phyloP scores from a whole-genome alignment of 1,284 basidiomycete species.

The Ganoderma multipileum region DNA sequence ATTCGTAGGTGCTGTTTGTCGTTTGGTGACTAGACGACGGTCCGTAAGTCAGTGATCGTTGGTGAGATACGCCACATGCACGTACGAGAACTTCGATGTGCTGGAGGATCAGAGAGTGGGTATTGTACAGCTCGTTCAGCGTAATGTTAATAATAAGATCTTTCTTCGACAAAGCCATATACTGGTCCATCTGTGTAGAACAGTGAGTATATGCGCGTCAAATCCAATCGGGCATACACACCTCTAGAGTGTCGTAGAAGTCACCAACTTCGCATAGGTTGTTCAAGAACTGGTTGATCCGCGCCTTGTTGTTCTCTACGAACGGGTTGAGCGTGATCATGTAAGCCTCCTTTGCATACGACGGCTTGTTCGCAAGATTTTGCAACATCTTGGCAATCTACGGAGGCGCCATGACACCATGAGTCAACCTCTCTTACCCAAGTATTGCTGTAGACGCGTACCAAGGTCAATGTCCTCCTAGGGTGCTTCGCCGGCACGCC shows the following conservation, averaged over 20 bases:
- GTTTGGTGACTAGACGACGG: constrained; percentile 80
- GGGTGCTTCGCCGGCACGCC: constrained; percentile 97
- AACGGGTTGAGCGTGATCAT: constrained; percentile 99
- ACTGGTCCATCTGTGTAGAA: constrained; percentile 92
- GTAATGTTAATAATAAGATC: constrained; percentile 98
- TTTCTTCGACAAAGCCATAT: constrained; percentile 99
- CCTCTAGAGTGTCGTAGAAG: constrained; percentile 99
- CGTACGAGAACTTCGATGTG: constrained; percentile 94
- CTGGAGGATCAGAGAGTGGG: constrained; percentile 92
- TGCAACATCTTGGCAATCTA: constrained; percentile 99
- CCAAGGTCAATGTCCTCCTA: constrained; percentile 92
- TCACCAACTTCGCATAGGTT: constrained; percentile 98
- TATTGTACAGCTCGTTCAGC: constrained; percentile 99
- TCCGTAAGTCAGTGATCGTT: constrained; percentile 14
- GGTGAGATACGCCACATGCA: constrained; percentile 19
- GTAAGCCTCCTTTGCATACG: constrained; percentile 96
- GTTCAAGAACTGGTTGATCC: constrained; percentile 98
- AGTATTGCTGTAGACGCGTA: constrained; percentile 44
- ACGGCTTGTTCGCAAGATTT: constrained; percentile 98
- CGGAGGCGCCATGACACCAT: constrained; percentile 15
- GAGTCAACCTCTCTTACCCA: not conserved
- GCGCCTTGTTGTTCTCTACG: constrained; percentile 96
- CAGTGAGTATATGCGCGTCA: constrained; percentile 7
- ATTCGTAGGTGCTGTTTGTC: constrained; percentile 98
- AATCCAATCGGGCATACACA: constrained; percentile 42